These are phyloP conservation scores for Irpex sp. DNA, from an alignment of 1,284 basidiomycete genomes.

Conservation along the genomic window DNA sequence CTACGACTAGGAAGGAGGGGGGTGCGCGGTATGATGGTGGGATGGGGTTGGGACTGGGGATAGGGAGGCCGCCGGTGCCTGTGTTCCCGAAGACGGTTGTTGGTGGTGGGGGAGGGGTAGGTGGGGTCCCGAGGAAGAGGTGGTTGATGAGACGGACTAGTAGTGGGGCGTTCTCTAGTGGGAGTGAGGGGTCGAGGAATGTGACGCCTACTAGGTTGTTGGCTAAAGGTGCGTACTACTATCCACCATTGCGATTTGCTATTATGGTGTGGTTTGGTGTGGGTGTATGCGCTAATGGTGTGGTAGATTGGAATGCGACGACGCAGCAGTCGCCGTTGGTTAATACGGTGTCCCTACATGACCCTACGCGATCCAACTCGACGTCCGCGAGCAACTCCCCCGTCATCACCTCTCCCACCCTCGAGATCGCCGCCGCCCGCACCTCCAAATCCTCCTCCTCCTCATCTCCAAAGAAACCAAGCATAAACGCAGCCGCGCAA, in stretches of 20 bases:
- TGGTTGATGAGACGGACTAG: conserved; percentile 71
- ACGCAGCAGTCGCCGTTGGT: conserved; percentile 42
- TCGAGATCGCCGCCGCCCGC: conserved; percentile 17
- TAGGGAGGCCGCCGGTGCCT: conserved; percentile 48
- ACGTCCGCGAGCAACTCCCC: conserved; percentile 40
- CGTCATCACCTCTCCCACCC: conserved; percentile 22
- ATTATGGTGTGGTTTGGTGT: conserved; percentile 20
- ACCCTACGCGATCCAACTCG: conserved; percentile 35
- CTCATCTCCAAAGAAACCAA: conserved; percentile 8
- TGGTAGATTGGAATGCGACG: conserved; percentile 17
- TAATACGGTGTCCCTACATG: conserved; percentile 29
- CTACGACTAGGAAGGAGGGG: conserved; percentile 40
- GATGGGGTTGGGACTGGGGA: conserved; percentile 34
- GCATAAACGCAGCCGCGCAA: conserved; percentile 10
- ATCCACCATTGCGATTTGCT: background rate
- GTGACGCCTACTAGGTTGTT: conserved; percentile 59
- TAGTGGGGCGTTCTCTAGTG: conserved; percentile 70
- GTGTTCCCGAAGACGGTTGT: conserved; percentile 14
- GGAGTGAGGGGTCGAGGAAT: conserved; percentile 54
- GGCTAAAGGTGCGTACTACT: conserved; percentile 35
- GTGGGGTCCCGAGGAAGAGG: conserved; percentile 27
- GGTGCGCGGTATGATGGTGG: conserved; percentile 43
- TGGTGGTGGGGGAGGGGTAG: too few relatives aligned
- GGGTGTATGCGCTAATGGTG: background rate
- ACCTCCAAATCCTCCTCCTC: background rate